Evolutionary conservation across 2,329 filamentous ascomycete genomes (phyloP), one percentile per base, ranked within the genome.

Genomic region (Botryotinia calthae): DNA sequence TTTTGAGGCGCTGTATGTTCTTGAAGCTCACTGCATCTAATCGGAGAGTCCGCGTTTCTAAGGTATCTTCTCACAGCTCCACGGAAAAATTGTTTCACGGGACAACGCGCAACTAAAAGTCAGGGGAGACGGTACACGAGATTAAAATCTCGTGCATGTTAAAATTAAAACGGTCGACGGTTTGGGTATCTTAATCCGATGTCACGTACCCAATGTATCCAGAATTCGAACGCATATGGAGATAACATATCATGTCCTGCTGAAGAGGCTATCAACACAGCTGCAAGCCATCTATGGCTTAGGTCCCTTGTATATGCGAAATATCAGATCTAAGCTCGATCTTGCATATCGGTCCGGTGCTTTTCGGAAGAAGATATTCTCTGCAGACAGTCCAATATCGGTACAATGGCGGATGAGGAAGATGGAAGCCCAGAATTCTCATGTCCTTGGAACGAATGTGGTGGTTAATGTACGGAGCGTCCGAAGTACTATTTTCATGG

Each of bases 401-500:
- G 25, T 4, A 40, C n/a, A 18, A 46, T 37, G 56, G 37, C 56
- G 40, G n/a, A 70, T 63, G 58, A 63, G 56, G 42, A 70, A 46
- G 34, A 44, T 62, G 56, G 16, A 40, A 63, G 18, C 56, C 56
- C 34, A 46, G 3, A 28, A 20, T n/a, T 63, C 68, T 48, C 44
- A 46, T 48, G 16, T 14, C 22, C n/a, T 20, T 48, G 40, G 31
- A 70, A 28, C 56, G 31, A 70, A 64, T 40, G n/a, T 64, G 42
- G 51, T 68, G 34, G 44, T 48, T 44, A n/a, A 70, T 46, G 37
- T 70, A 71, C 70, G 70, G 70, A 71, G 70, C 48, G 61, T 44
- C 70, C 70, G 70, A 71, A 40, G 58, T 71, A 44, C 31, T 37
- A 59, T 14, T 58, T 67, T 71, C 48, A 71, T 71, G 70, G 70